Conservation (phyloP, 2,329 filamentous ascomycete species). For the Sporothrix variecibatus region DNA sequence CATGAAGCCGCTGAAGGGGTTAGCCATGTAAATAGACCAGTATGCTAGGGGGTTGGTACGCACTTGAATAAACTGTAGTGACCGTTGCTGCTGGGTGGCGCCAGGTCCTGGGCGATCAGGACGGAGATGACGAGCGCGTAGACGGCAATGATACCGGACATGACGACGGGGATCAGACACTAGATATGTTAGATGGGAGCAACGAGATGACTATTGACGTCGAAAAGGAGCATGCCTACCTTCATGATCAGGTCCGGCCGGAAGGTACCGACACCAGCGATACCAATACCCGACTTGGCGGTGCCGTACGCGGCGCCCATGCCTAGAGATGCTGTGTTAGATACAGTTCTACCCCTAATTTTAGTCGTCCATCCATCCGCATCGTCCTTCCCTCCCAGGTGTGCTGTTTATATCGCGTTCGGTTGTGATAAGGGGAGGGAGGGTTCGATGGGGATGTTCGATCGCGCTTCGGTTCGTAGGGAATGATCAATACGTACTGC, state of each 20-base stretch:
- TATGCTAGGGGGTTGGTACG: slow-evolving; percentile 38
- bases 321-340: slow-evolving; percentile 40
- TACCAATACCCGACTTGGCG: slow-evolving; percentile 85
- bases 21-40: too few relatives aligned
- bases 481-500: slow-evolving; percentile 58
- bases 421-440: slow-evolving; percentile 31
- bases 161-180: slow-evolving; percentile 87
- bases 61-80: slow-evolving; percentile 84
- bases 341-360: neutral
- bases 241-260: slow-evolving; percentile 90
- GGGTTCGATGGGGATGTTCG: neutral
- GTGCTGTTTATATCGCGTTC: neutral
- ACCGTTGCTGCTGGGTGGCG: slow-evolving; percentile 62
- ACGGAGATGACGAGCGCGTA: slow-evolving; percentile 97
- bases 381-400: neutral
- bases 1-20: slow-evolving; percentile 85
- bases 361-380: neutral
- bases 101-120: slow-evolving; percentile 88
- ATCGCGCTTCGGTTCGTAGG: slow-evolving; percentile 27
- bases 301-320: slow-evolving; percentile 83
- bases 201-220: neutral
- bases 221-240: slow-evolving; percentile 49
- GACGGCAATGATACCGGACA: slow-evolving; percentile 98
- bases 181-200: slow-evolving; percentile 38
- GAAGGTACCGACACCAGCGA: slow-evolving; percentile 82